These are phyloP conservation scores for Aspergillus sparsus DNA, from an alignment of 495 filamentous ascomycete genomes.

Conservation along the genomic window DNA sequence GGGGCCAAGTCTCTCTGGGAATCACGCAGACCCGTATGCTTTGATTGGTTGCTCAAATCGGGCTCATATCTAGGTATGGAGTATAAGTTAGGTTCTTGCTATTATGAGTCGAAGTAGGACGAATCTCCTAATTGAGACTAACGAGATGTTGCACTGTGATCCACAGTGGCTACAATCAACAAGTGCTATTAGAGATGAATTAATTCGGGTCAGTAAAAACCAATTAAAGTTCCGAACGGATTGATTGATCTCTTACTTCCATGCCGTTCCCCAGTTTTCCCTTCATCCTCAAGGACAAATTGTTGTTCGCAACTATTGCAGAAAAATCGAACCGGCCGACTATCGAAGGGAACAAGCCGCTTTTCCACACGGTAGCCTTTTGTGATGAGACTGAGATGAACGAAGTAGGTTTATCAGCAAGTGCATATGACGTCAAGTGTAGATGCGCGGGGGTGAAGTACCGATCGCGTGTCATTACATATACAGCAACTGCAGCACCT, in stretches of 20 bases:
- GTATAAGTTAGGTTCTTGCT: no score
- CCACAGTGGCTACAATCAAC: slow-evolving; percentile 31
- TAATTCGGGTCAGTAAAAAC: slow-evolving; percentile 13
- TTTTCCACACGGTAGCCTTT: slow-evolving; percentile 39
- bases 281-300: slow-evolving; percentile 26
- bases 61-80: slow-evolving; percentile 25
- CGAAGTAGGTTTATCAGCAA: slow-evolving; percentile 5
- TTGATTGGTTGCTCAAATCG: slow-evolving; percentile 26
- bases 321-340: slow-evolving; percentile 28
- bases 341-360: slow-evolving; percentile 29
- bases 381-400: slow-evolving; percentile 29
- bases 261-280: slow-evolving; percentile 22
- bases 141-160: slow-evolving; percentile 30
- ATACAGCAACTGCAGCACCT: slow-evolving; percentile 31
- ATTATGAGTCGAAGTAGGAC: not conserved
- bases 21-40: slow-evolving; percentile 24
- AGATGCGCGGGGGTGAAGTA: slow-evolving; percentile 7
- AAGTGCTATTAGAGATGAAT: slow-evolving; percentile 26
- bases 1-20: slow-evolving; percentile 21
- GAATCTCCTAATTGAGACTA: slow-evolving; percentile 8
- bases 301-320: slow-evolving; percentile 29
- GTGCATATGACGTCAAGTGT: not conserved
- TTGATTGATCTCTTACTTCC: slow-evolving; percentile 16
- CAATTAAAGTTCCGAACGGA: not conserved
- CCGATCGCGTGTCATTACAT: slow-evolving; percentile 39